These are phyloP conservation scores for Aspergillus ruber DNA, from an alignment of 2,329 filamentous ascomycete species.

Conservation along the genomic window DNA sequence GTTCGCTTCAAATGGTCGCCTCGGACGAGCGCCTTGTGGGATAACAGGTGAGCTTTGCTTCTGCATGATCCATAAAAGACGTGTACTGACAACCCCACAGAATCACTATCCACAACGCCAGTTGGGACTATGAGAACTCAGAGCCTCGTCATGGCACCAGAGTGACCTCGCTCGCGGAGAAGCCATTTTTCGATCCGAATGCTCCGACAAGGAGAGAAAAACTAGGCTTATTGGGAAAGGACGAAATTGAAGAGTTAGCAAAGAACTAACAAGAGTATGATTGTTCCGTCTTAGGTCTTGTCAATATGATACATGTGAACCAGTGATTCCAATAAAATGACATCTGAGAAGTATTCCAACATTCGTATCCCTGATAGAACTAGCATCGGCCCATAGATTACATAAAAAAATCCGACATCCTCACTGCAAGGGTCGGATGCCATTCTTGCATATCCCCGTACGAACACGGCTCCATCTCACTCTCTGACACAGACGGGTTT, in stretches of 20 bases:
- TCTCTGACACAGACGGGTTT: neutral
- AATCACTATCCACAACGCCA: slow-evolving; percentile 68
- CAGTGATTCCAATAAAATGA: neutral
- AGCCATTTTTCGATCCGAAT: slow-evolving; percentile 59
- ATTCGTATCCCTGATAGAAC: neutral
- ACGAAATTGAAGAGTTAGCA: slow-evolving; percentile 37
- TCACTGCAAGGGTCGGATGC: neutral
- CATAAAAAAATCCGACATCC: neutral
- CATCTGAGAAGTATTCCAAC: neutral
- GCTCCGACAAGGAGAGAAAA: slow-evolving; percentile 63
- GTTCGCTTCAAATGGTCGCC: slow-evolving; percentile 66
- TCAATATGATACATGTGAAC: neutral
- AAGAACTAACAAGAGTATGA: neutral
- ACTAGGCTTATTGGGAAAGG: slow-evolving; percentile 55
- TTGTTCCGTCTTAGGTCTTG: neutral
- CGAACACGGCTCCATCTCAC: neutral
- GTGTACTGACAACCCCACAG: slow-evolving; percentile 27
- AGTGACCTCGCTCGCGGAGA: slow-evolving; percentile 65
- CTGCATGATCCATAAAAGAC: neutral
- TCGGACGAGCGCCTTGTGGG: slow-evolving; percentile 62
- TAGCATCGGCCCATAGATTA: neutral
- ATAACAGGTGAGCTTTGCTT: slow-evolving; percentile 50
- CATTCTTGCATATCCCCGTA: neutral
- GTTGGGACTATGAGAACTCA: slow-evolving; percentile 64
- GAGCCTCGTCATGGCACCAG: slow-evolving; percentile 65